phyloP scores from a whole-genome alignment of 441 rosid species.

The Erodium chrysanthum region DNA sequence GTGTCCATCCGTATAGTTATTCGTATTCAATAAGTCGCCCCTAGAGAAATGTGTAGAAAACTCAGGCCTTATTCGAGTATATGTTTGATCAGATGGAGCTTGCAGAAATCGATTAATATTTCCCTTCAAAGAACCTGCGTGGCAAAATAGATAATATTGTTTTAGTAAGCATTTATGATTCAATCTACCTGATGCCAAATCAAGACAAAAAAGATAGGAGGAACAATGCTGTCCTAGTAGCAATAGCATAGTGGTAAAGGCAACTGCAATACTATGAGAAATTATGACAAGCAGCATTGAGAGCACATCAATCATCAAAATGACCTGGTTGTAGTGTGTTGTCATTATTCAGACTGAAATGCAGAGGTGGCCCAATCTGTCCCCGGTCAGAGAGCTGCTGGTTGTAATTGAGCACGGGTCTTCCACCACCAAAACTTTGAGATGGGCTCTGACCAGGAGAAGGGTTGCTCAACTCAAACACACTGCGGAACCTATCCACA shows the following conservation, averaged over 20 bases:
- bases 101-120: background rate
- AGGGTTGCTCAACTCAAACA: constrained; percentile 1
- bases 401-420: background rate
- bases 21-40: constrained; percentile 35
- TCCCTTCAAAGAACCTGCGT: constrained; percentile 36
- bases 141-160: background rate
- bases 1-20: constrained; percentile 52
- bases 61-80: constrained; percentile 48
- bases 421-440: background rate
- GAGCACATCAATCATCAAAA: background rate
- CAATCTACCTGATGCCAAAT: background rate
- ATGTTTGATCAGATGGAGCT: constrained; percentile 6
- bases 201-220: background rate
- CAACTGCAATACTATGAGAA: background rate
- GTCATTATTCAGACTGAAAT: constrained; percentile 20
- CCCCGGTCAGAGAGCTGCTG: constrained; percentile 12
- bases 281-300: background rate
- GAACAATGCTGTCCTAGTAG: background rate
- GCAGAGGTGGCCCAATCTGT: constrained; percentile 20
- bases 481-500: background rate
- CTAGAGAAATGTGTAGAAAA: constrained; percentile 35
- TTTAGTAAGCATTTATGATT: background rate
- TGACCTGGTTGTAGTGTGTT: constrained; percentile 21
- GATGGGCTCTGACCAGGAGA: background rate
- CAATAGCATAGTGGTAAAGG: background rate